Conservation (phyloP, 2,329 filamentous ascomycete genomes). For the Cephalotrichum gorgonifer region DNA sequence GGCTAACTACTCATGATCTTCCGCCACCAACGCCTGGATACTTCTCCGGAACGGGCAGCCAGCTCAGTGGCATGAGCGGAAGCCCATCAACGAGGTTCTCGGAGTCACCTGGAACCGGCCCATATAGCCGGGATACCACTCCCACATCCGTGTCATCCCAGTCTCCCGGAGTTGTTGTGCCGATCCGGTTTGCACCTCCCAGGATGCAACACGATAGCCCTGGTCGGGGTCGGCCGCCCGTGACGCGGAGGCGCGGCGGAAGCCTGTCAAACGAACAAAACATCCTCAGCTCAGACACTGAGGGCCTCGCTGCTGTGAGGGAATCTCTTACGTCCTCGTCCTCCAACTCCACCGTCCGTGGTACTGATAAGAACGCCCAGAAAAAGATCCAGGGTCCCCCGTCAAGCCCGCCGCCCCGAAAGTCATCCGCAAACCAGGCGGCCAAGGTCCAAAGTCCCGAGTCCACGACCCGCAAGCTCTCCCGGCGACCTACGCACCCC, state of each 20-base stretch:
- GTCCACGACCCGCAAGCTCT: constrained; percentile 26
- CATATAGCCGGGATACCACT: constrained; percentile 68
- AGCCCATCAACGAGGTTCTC: constrained; percentile 70
- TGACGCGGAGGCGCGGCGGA: constrained; percentile 46
- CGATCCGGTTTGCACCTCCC: constrained; percentile 31
- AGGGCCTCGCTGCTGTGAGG: constrained; percentile 53
- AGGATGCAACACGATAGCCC: constrained; percentile 45
- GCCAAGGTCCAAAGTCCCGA: constrained; percentile 21
- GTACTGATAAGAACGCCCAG: constrained; percentile 24
- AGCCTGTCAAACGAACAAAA: constrained; percentile 43
- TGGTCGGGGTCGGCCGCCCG: constrained; percentile 44
- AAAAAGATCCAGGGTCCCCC: constrained; percentile 38
- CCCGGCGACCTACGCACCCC: constrained; percentile 18
- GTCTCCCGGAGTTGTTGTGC: constrained; percentile 52
- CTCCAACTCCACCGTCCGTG: constrained; percentile 57
- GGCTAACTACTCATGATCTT: constrained; percentile 50
- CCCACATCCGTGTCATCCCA: constrained; percentile 70
- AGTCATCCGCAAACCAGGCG: constrained; percentile 43
- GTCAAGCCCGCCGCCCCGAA: constrained; percentile 52
- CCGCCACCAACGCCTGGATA: constrained; percentile 55
- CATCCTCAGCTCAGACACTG: constrained; percentile 33
- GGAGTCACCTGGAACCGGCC: constrained; percentile 56
- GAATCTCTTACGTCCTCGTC: constrained; percentile 66
- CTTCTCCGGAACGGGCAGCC: constrained; percentile 48
- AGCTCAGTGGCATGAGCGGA: constrained; percentile 49